Percentiles rank a stretch among this genome's conserved stretches.
These are phyloP conservation scores for Trypanosoma melophagium DNA, from an alignment of 208 protist species.

Conservation along the genomic window DNA sequence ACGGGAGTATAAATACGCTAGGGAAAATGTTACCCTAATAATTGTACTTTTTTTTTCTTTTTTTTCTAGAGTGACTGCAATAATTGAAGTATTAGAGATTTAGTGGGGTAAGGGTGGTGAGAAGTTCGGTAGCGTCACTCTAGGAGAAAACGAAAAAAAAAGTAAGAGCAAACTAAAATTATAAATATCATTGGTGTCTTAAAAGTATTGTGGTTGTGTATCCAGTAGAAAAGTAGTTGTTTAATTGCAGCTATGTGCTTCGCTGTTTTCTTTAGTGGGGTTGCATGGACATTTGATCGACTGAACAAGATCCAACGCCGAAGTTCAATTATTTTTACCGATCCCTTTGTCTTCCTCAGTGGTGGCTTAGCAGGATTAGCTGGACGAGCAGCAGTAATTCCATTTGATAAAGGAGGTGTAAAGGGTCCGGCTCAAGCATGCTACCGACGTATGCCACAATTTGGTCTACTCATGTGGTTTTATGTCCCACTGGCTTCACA, in stretches of 20 bases:
- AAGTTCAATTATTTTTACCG: constrained; percentile 50
- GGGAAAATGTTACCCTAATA: no score
- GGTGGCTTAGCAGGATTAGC: constrained; percentile 67
- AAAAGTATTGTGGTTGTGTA: neutral
- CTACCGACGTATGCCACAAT: constrained; percentile 72
- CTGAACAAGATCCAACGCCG: constrained; percentile 66
- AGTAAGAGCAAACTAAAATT: no score
- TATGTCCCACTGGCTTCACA: constrained; percentile 73
- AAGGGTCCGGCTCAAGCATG: constrained; percentile 73
- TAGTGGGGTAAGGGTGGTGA: no score
- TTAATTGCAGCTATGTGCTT: constrained; percentile 15
- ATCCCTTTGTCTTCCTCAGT: constrained; percentile 81
- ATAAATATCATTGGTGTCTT: no score
- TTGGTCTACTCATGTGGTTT: constrained; percentile 87
- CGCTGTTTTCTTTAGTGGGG: constrained; percentile 22
- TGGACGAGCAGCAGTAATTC: constrained; percentile 52
- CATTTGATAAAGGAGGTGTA: constrained; percentile 73
- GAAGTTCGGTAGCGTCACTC: no score
- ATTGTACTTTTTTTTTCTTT: no score
- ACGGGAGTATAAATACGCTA: no score
- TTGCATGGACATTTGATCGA: constrained; percentile 38
- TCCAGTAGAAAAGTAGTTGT: neutral
- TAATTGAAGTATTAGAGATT: no score
- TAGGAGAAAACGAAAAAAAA: no score
- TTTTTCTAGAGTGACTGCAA: no score